Base-by-base conservation (phyloP, 495 filamentous ascomycete genomes). In the Bryoglossum gracile region DNA sequence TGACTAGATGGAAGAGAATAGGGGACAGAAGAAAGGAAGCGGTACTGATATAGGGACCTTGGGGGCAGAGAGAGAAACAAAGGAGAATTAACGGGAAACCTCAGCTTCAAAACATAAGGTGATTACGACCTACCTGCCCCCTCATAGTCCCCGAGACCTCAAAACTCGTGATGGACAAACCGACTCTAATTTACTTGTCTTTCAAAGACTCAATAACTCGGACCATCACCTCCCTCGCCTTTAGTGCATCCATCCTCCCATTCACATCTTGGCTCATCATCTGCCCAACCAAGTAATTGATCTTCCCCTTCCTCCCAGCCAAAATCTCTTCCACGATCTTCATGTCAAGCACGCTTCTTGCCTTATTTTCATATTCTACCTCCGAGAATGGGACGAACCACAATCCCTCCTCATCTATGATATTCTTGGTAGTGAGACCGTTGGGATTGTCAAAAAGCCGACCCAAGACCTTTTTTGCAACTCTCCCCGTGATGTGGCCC, bases 211-310 rank as follows among this genome's bases (percentile, higher is more conserved):
- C 55, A 30, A 62, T 49, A 21, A 58, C 6, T 22, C 33, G 16
- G 16, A 24, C 9, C 10, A 62, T 18, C 0, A 54, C 50, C 33
- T 32, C 38, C 68, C 85, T 82, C 0, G 88, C 94, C 51, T 73
- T 77, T 41, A 66, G 72, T 4, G 91, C 82, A 65, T 94, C 83
- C 25, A 95, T 81, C 4, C 77, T 82, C 26, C 89, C 85, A 55
- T 87, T 81, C 23, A 78, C 77, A 6, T 87, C 83, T 28, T 69
- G 67, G 39, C 78, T 74, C 75, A 98, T 88, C 86, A 96, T 92
- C 66, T 85, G 83, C 14, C 92, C 92, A 4, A 98, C 82, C 53
- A 97, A 81, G 65, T 83, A 96, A 58, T 82, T 84, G 23, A 94
- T 64, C 65, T 95, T 94, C 2, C 84, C 83, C 40, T 74, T 69